Evolutionary conservation across 768 basidiomycete genomes (phyloP), one percentile per base, ranked within the genome.

Genomic region (Pleurotus sapidus): DNA sequence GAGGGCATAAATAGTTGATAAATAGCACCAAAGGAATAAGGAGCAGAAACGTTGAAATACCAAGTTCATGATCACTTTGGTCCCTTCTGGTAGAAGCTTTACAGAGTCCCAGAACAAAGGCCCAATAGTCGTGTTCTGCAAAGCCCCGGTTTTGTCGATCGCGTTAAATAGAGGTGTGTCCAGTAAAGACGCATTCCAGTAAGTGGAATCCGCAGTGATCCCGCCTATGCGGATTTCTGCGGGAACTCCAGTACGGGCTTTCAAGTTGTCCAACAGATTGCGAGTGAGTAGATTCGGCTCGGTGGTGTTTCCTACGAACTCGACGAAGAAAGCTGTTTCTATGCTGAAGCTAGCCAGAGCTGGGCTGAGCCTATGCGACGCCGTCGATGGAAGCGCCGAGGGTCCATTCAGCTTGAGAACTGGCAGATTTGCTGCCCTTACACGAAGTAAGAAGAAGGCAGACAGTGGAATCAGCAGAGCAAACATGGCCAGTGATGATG

Each of bases 131-230:
- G 80, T 81, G 57, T 83, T 83, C 34, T 68, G 70, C 55, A 82
- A 70, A 5, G 71, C 72, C 15, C 78, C 79, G 2, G 63, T 67
- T n/a, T 60, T 62, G 42, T 77, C 75, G 27, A 82, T 72, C 56
- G 76, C 79, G 60, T 79, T 83, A 64, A 67, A 72, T 46, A 78
- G 64, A 23, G 74, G 70, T 7, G 69, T 65, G 34, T 72, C 69
- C 43, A 76, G 73, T 39, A 54, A 54, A 11, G 71, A 67, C 0
- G 75, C 67, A 55, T 79, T 64, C 79, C 80, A 80, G 53, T 74
- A 77, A 1, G 80, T 79, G 12, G 80, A 80, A 61, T 83, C 79
- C 4, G 81, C 82, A 0, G 80, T 82, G 59, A 82, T 80, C 0
- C 82, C 81, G 23, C 81, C 80, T 17, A 82, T 81, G 9, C 81